Evolutionary conservation across 345 rosid genomes (phyloP).

Genomic region (Adansonia digitata): DNA sequence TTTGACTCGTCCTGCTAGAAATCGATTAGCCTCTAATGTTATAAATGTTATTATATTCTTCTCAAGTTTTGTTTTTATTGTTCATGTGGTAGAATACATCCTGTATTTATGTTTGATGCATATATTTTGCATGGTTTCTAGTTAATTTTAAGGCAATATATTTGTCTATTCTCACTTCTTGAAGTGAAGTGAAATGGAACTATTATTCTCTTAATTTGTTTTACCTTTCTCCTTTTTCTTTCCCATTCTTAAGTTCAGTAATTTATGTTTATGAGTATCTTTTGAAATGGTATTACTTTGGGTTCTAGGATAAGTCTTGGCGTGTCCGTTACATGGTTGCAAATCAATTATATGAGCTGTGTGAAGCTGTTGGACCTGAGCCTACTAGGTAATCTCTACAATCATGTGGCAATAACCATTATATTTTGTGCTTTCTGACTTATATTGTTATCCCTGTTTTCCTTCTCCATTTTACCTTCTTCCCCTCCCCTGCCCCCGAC

Average conservation of each 20-base stretch:
- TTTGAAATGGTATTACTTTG: conserved; percentile 3
- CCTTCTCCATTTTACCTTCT: background rate
- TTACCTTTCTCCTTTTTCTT: background rate
- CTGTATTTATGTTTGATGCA: background rate
- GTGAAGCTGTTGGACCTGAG: conserved; percentile 87
- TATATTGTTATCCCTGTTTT: background rate
- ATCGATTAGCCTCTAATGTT: background rate
- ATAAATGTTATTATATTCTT: background rate
- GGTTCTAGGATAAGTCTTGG: conserved; percentile 75
- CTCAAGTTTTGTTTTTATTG: background rate
- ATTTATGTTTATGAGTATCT: background rate
- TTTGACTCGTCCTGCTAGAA: background rate
- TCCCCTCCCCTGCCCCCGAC: background rate
- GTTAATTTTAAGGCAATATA: background rate
- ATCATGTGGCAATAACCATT: background rate
- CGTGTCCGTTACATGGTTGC: conserved; percentile 89
- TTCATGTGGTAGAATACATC: background rate
- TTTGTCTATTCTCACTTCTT: background rate
- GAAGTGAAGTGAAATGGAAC: background rate
- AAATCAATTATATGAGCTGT: conserved; percentile 73
- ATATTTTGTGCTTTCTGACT: background rate
- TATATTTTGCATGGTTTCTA: background rate
- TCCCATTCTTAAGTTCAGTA: background rate
- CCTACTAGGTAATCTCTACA: conserved; percentile 53
- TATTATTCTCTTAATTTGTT: background rate